These are phyloP conservation scores for Microdochium paspali DNA, from an alignment of 2,329 filamentous ascomycete species.

Conservation along the genomic window DNA sequence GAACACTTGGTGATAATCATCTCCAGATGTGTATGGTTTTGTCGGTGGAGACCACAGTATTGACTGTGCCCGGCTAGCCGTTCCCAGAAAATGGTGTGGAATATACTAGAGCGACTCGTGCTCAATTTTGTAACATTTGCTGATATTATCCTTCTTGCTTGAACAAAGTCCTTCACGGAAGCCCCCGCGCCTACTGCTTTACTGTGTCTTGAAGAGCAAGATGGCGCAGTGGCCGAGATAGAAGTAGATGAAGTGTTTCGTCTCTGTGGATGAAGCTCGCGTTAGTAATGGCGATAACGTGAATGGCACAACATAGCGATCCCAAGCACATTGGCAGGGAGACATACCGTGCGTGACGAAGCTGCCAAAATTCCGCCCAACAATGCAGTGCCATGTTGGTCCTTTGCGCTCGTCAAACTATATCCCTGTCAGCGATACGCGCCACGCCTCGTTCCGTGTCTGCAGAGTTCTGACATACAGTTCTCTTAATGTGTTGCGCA, in stretches of 20 bases:
- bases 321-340: background rate
- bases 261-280: conserved; percentile 50
- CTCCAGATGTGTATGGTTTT: no score
- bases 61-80: no score
- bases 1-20: no score
- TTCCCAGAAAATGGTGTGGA: no score
- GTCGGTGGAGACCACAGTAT: no score
- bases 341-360: conserved; percentile 93
- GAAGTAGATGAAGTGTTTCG: conserved; percentile 99
- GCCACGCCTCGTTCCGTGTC: background rate
- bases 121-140: no score
- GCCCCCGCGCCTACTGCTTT: conserved; percentile 19
- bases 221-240: conserved; percentile 98
- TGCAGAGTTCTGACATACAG: conserved; percentile 16
- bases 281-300: conserved; percentile 1
- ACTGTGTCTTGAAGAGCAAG: conserved; percentile 98
- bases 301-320: background rate
- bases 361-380: conserved; percentile 96
- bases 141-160: no score
- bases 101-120: no score
- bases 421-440: conserved; percentile 1
- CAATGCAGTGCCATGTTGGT: conserved; percentile 98
- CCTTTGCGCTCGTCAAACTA: conserved; percentile 96
- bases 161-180: no score
- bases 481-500: conserved; percentile 23